phyloP scores from a whole-genome alignment of 2,329 filamentous ascomycete species.

The Colletotrichum sidae region DNA sequence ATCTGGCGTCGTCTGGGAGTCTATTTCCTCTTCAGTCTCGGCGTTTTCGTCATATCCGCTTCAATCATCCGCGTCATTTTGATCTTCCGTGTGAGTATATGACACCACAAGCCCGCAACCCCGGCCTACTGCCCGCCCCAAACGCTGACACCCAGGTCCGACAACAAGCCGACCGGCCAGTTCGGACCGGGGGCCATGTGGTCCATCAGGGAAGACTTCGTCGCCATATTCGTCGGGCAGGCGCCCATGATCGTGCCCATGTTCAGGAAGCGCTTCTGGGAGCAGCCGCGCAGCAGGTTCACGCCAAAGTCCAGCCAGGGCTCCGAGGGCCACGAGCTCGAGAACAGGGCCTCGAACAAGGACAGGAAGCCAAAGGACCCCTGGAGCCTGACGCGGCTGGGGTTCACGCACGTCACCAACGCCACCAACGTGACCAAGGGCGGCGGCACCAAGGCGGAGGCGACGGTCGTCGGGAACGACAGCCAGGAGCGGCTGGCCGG shows the following conservation, averaged over 20 bases:
- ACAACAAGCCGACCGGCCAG: slow-evolving; percentile 12
- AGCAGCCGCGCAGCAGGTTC: slow-evolving; percentile 4
- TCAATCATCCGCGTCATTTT: slow-evolving; percentile 44
- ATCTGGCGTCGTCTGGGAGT: slow-evolving; percentile 45
- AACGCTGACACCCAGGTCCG: neutral
- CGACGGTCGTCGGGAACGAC: neutral
- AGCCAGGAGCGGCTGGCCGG: neutral
- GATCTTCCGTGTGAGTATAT: slow-evolving; percentile 43
- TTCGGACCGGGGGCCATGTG: slow-evolving; percentile 45
- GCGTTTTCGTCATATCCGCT: slow-evolving; percentile 49
- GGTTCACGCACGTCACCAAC: slow-evolving; percentile 29
- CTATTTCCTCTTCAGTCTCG: slow-evolving; percentile 46
- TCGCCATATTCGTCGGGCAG: slow-evolving; percentile 51
- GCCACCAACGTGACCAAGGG: slow-evolving; percentile 1
- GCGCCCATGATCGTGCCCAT: slow-evolving; percentile 49
- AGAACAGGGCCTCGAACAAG: slow-evolving; percentile 15
- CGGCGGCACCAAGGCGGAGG: slow-evolving; percentile 1
- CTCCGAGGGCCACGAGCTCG: slow-evolving; percentile 36
- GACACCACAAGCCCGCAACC: neutral
- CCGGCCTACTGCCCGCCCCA: too few relatives aligned
- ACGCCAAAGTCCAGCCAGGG: slow-evolving; percentile 19
- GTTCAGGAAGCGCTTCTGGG: slow-evolving; percentile 43
- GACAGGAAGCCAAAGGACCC: slow-evolving; percentile 38
- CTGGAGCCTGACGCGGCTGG: slow-evolving; percentile 38
- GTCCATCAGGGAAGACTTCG: slow-evolving; percentile 52